These are phyloP conservation scores for Scutellaria minor DNA, from an alignment of 257 asterid species.

Conservation along the genomic window DNA sequence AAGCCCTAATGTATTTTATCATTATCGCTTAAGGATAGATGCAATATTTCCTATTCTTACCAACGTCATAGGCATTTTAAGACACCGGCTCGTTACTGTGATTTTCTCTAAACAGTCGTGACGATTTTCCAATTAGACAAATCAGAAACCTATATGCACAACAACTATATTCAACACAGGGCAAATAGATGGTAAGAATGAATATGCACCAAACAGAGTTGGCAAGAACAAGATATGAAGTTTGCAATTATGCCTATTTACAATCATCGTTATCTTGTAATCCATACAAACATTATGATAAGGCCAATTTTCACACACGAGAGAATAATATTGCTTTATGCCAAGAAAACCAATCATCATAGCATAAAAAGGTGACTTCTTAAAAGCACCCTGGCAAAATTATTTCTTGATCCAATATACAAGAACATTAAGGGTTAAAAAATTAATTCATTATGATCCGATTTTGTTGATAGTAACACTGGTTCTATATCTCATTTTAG, in stretches of 20 bases:
- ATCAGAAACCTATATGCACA: neutral
- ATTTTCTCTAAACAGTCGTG: too few species aligned
- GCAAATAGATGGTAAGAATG: neutral
- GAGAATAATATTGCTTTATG: too few species aligned
- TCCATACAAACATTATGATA: too few species aligned
- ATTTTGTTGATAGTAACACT: neutral
- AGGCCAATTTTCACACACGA: neutral
- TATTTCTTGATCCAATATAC: neutral
- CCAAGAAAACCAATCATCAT: too few species aligned
- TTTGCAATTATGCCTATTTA: too few species aligned
- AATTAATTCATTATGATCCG: neutral
- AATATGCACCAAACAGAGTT: too few species aligned
- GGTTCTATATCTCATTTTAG: constrained; percentile 16
- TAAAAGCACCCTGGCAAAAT: neutral
- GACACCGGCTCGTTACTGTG: too few species aligned
- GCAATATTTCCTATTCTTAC: neutral
- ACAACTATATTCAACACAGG: neutral
- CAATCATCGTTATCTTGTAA: neutral
- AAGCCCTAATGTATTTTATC: neutral
- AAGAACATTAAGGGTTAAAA: neutral
- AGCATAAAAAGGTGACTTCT: too few species aligned
- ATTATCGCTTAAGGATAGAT: neutral
- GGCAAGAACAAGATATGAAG: too few species aligned
- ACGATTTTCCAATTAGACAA: neutral
- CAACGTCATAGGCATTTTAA: too few species aligned